A percentile compares a stretch with the other conserved stretches of the same genome.
Conservation (phyloP, 306 rosid species). For the Myrica gale region DNA sequence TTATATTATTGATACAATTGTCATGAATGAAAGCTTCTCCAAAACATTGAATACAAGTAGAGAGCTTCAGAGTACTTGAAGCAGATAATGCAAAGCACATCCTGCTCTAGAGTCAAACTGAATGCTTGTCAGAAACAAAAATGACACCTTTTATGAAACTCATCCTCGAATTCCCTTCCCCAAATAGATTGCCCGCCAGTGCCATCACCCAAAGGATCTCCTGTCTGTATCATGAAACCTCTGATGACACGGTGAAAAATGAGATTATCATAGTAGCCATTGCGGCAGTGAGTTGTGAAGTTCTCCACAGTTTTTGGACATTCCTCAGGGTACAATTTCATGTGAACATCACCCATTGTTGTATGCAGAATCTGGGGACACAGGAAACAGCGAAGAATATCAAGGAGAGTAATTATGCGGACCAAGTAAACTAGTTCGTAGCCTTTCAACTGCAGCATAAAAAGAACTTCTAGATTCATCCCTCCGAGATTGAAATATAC, state of each 20-base stretch:
- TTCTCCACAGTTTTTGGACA: conserved; percentile 98
- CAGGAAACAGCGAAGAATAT: conserved; percentile 1
- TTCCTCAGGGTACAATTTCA: conserved; percentile 92
- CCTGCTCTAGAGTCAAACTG: neutral
- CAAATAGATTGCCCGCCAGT: conserved; percentile 98
- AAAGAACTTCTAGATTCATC: neutral
- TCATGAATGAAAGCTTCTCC: neutral
- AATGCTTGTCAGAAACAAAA: conserved; percentile 1
- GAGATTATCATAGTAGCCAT: conserved; percentile 93
- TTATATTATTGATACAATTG: neutral
- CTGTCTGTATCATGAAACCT: conserved; percentile 97
- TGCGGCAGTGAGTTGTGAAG: conserved; percentile 94
- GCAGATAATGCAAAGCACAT: neutral
- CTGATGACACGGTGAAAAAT: conserved; percentile 94
- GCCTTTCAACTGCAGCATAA: neutral
- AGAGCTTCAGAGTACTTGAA: neutral
- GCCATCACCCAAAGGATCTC: conserved; percentile 99
- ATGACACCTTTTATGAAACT: conserved; percentile 90
- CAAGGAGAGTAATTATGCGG: neutral
- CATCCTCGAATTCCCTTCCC: conserved; percentile 99
- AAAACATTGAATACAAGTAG: neutral
- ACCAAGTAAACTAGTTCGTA: neutral
- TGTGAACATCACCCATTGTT: conserved; percentile 95
- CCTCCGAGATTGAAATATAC: neutral
- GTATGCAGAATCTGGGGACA: conserved; percentile 74